Evolutionary conservation across 768 basidiomycete genomes (phyloP).

Genomic region (Tricholoma bakamatsutake): DNA sequence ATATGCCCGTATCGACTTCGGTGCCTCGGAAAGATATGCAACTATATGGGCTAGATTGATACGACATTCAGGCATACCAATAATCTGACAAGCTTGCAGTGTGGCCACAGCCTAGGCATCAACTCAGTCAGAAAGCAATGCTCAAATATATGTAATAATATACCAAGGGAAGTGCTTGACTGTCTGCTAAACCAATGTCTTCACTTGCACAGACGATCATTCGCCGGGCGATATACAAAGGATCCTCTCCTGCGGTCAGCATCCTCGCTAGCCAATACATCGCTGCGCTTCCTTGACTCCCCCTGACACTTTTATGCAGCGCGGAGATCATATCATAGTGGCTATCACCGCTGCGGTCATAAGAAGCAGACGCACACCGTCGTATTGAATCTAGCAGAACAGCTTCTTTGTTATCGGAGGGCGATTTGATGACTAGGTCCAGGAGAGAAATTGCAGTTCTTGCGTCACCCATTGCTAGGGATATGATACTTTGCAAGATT

Average conservation of each 20-base stretch:
- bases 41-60: conserved; percentile 76
- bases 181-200: conserved; percentile 79
- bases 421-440: conserved; percentile 56
- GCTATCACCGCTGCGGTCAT: conserved; percentile 72
- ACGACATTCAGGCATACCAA: conserved; percentile 82
- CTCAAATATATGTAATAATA: conserved; percentile 15
- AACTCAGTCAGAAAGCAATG: not conserved
- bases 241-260: conserved; percentile 77
- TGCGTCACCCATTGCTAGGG: conserved; percentile 63
- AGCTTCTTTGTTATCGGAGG: conserved; percentile 34
- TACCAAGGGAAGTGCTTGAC: conserved; percentile 69
- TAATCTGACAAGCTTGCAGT: conserved; percentile 56
- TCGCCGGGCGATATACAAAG: conserved; percentile 66
- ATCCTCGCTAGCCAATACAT: conserved; percentile 88
- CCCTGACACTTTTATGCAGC: conserved; percentile 78
- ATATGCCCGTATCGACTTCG: conserved; percentile 77
- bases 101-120: conserved; percentile 53
- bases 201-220: conserved; percentile 81
- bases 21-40: conserved; percentile 74
- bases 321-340: conserved; percentile 82
- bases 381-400: conserved; percentile 52
- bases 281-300: conserved; percentile 70
- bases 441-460: conserved; percentile 73
- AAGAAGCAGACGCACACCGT: conserved; percentile 58
- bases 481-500: conserved; percentile 42